Evolutionary conservation across 1,139 yeast species (phyloP).

Genomic region (Petasospora rhodanensis): DNA sequence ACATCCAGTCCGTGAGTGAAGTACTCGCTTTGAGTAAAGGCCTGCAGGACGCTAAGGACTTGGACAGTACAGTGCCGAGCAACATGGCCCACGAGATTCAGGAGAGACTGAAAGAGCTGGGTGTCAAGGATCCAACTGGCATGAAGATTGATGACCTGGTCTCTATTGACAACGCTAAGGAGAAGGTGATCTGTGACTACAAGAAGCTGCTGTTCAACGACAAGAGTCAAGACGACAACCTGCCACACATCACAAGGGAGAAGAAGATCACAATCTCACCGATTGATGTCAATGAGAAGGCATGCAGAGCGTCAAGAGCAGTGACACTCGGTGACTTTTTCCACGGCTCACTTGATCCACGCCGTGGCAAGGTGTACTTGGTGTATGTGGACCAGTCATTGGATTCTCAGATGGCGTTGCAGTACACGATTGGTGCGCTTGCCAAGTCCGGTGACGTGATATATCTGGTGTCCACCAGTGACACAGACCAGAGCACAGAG

Average conservation of each 20-base stretch:
- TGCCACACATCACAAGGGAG: constrained; percentile 1
- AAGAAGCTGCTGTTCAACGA: constrained; percentile 17
- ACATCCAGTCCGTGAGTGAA: constrained; percentile 49
- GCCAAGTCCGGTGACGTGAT: constrained; percentile 80
- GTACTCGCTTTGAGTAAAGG: constrained; percentile 59
- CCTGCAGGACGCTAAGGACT: constrained; percentile 51
- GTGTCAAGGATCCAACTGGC: constrained; percentile 13
- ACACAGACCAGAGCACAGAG: constrained; percentile 34
- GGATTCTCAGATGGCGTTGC: constrained; percentile 80
- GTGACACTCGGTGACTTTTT: constrained; percentile 22
- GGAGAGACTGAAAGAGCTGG: constrained; percentile 28
- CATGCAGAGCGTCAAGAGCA: constrained; percentile 18
- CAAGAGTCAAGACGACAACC: constrained; percentile 5
- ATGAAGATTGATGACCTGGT: constrained; percentile 16
- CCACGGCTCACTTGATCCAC: constrained; percentile 3
- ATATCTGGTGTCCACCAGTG: constrained; percentile 69
- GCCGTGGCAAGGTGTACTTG: constrained; percentile 15
- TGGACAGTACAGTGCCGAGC: constrained; percentile 42
- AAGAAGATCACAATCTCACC: constrained; percentile 10
- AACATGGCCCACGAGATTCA: constrained; percentile 40
- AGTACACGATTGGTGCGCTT: constrained; percentile 87
- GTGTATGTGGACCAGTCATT: constrained; percentile 29
- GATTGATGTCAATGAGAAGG: constrained; percentile 9
- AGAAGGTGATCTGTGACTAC: constrained; percentile 17
- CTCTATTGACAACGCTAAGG: constrained; percentile 19